Conservation (phyloP, 257 asterid species). For the Ilex asprella region DNA sequence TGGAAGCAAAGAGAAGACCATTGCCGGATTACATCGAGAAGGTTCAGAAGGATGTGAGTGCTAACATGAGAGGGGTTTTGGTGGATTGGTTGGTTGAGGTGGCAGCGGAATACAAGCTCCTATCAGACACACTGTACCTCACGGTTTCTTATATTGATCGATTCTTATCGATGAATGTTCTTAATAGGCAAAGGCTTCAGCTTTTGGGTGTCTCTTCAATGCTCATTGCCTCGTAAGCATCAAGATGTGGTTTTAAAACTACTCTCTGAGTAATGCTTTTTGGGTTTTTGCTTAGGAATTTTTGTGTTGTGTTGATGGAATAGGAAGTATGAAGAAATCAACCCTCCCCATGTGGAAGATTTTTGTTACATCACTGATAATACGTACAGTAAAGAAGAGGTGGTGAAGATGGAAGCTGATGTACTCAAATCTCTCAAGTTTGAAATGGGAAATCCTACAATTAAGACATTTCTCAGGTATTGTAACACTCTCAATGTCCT, state of each 20-base stretch:
- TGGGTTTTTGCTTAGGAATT: neutral
- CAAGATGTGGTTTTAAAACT: neutral
- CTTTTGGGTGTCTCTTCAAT: conserved; percentile 96
- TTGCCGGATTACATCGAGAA: conserved; percentile 46
- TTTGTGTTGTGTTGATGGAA: neutral
- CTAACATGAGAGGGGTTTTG: conserved; percentile 81
- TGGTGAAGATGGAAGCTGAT: conserved; percentile 82
- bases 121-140: conserved; percentile 61
- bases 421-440: conserved; percentile 64
- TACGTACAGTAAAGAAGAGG: conserved; percentile 51
- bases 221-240: conserved; percentile 92
- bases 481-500: neutral
- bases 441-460: conserved; percentile 83
- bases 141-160: conserved; percentile 66
- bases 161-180: conserved; percentile 42
- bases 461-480: conserved; percentile 74
- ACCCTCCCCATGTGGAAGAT: conserved; percentile 70
- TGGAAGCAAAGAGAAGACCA: conserved; percentile 41
- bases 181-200: conserved; percentile 63
- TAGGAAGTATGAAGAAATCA: conserved; percentile 92
- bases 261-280: neutral
- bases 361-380: conserved; percentile 77
- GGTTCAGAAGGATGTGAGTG: conserved; percentile 67
- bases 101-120: conserved; percentile 81
- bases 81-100: conserved; percentile 95